Percentiles rank a stretch among this genome's conserved stretches.
phyloP scores from a whole-genome alignment of 2,329 filamentous ascomycete genomes.

The Aspergillus felis region DNA sequence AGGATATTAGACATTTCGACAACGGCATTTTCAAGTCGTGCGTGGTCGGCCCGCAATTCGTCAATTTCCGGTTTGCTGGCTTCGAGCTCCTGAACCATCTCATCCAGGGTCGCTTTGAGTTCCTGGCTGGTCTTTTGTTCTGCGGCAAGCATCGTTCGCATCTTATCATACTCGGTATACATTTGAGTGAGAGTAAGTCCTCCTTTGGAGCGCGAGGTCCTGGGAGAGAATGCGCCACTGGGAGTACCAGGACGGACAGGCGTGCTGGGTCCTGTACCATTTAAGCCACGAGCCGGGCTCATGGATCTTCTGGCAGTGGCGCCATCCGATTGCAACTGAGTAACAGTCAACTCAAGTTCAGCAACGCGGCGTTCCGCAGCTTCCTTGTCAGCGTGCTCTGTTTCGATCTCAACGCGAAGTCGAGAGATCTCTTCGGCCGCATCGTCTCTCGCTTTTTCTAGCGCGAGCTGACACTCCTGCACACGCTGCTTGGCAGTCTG shows the following conservation, averaged over 20 bases:
- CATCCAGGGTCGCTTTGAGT: conserved; percentile 72
- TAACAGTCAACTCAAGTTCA: conserved; percentile 62
- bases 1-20: conserved; percentile 79
- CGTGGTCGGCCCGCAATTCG: conserved; percentile 76
- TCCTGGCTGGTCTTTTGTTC: conserved; percentile 72
- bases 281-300: conserved; percentile 52
- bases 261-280: conserved; percentile 47
- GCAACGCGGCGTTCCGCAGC: conserved; percentile 59
- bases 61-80: conserved; percentile 83
- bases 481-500: conserved; percentile 58
- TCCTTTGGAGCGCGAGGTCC: conserved; percentile 51
- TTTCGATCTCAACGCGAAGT: conserved; percentile 52
- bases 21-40: conserved; percentile 74
- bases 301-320: conserved; percentile 43
- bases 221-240: conserved; percentile 49
- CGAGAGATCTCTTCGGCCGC: conserved; percentile 57
- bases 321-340: conserved; percentile 56
- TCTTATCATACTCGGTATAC: conserved; percentile 58
- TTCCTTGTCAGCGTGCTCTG: conserved; percentile 57
- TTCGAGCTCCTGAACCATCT: conserved; percentile 81
- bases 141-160: conserved; percentile 65
- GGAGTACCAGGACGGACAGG: conserved; percentile 50
- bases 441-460: conserved; percentile 59
- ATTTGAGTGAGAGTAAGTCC: conserved; percentile 60
- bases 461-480: conserved; percentile 53